Conservation (phyloP, 148 eudicot genomes). For the Salicornia ramosissima region DNA sequence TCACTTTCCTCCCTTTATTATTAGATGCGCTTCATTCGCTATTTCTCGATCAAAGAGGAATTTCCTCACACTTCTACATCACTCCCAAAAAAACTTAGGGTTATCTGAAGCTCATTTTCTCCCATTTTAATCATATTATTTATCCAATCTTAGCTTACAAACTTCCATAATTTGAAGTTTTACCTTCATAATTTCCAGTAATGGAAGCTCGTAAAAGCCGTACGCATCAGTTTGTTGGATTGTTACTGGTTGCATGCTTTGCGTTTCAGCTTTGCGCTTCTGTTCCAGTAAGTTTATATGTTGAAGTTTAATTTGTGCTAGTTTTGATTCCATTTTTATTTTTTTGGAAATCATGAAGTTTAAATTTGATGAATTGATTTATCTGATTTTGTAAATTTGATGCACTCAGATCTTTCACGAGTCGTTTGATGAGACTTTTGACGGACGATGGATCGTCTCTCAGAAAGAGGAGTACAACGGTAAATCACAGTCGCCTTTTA, state of each 20-base stretch:
- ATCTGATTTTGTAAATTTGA: constrained; percentile 1
- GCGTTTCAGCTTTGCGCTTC: constrained; percentile 46
- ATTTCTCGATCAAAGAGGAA: neutral
- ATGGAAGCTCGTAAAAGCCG: constrained; percentile 43
- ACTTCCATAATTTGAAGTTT: neutral
- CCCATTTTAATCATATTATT: neutral
- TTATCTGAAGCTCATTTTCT: neutral
- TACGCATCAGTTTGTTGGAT: constrained; percentile 25
- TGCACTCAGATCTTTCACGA: constrained; percentile 59
- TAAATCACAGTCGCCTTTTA: constrained; percentile 12
- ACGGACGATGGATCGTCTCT: constrained; percentile 78
- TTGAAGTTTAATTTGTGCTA: neutral
- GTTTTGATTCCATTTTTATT: neutral
- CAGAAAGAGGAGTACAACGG: constrained; percentile 78
- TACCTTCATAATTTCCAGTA: constrained; percentile 1
- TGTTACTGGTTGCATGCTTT: constrained; percentile 38
- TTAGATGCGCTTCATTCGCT: constrained; percentile 22
- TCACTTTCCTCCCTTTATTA: neutral
- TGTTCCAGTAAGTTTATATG: constrained; percentile 44
- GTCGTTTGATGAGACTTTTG: constrained; percentile 73
- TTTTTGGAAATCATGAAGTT: neutral
- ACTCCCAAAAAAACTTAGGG: neutral
- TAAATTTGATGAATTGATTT: constrained; percentile 1
- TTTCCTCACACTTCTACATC: neutral
- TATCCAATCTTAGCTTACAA: no score